Conservation (phyloP, 768 basidiomycete species). For the Mrakia gelida region DNA sequence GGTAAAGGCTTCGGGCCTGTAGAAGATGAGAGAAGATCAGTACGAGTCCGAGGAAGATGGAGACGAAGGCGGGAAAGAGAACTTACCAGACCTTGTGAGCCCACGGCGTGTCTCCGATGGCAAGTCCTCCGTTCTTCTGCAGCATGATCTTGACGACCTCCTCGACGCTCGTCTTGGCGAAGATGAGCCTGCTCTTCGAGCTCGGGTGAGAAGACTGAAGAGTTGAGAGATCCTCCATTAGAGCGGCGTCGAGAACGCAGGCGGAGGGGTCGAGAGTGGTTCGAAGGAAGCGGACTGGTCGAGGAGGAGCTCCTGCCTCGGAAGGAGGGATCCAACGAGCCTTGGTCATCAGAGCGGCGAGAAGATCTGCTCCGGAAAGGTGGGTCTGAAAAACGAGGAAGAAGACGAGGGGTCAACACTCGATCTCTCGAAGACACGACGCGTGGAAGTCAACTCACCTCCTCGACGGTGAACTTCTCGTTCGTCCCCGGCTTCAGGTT, state of each 20-base stretch:
- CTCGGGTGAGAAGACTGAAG: constrained; percentile 55
- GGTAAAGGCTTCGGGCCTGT: constrained; percentile 64
- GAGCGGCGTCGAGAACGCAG: constrained; percentile 69
- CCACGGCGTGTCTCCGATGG: constrained; percentile 22
- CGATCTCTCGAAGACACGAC: too few species aligned
- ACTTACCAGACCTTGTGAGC: constrained; percentile 19
- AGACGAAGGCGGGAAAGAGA: too few species aligned
- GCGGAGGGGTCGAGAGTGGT: constrained; percentile 76
- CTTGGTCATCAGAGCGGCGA: constrained; percentile 81
- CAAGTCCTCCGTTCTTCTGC: constrained; percentile 13
- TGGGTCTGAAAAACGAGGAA: constrained; percentile 49
- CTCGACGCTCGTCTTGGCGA: constrained; percentile 22
- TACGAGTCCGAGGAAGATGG: not conserved
- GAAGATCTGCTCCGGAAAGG: constrained; percentile 81
- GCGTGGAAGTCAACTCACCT: constrained; percentile 41
- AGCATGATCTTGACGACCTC: constrained; percentile 21
- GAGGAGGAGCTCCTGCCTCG: constrained; percentile 54
- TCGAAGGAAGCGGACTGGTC: constrained; percentile 58
- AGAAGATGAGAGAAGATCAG: not conserved
- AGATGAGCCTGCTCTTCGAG: constrained; percentile 40
- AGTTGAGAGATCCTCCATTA: constrained; percentile 73
- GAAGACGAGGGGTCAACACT: too few species aligned
- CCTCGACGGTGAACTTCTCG: constrained; percentile 77
- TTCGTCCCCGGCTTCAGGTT: constrained; percentile 46
- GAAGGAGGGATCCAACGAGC: constrained; percentile 66